Conservation (phyloP, 306 rosid species). For the Phaseolus lunatus region DNA sequence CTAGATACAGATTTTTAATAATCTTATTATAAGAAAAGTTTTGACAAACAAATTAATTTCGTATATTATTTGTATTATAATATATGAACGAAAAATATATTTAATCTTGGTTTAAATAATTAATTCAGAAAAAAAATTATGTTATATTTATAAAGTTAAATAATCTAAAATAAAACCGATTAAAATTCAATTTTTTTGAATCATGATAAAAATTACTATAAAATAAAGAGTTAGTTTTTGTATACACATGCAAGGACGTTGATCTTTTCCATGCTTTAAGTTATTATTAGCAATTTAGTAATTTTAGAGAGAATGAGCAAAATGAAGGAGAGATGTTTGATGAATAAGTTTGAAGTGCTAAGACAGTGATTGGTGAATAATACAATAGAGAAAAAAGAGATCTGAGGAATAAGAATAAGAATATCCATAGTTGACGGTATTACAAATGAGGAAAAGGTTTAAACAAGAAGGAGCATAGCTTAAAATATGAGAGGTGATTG, state of each 20-base stretch:
- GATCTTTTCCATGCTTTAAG: neutral
- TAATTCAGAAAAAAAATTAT: too few species aligned
- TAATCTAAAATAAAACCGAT: too few species aligned
- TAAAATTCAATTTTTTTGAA: too few species aligned
- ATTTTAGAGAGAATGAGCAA: neutral
- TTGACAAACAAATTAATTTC: too few species aligned
- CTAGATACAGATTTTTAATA: too few species aligned
- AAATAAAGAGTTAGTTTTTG: too few species aligned
- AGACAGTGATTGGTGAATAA: neutral
- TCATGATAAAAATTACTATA: too few species aligned
- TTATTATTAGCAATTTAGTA: neutral
- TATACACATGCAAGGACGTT: neutral
- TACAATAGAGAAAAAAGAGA: neutral
- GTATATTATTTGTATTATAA: too few species aligned
- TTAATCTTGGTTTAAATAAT: too few species aligned
- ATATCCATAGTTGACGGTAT: conserved; percentile 53
- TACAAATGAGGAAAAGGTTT: conserved; percentile 50
- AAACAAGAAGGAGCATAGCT: conserved; percentile 39
- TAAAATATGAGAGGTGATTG: conserved; percentile 48
- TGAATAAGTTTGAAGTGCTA: neutral
- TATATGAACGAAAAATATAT: too few species aligned
- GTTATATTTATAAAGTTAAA: too few species aligned
- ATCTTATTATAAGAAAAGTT: too few species aligned
- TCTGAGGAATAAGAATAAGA: conserved; percentile 51
- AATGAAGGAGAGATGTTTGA: neutral